These are phyloP conservation scores for Schizosaccharomyces cryophilus DNA, from an alignment of 805 yeast genomes.

Conservation along the genomic window DNA sequence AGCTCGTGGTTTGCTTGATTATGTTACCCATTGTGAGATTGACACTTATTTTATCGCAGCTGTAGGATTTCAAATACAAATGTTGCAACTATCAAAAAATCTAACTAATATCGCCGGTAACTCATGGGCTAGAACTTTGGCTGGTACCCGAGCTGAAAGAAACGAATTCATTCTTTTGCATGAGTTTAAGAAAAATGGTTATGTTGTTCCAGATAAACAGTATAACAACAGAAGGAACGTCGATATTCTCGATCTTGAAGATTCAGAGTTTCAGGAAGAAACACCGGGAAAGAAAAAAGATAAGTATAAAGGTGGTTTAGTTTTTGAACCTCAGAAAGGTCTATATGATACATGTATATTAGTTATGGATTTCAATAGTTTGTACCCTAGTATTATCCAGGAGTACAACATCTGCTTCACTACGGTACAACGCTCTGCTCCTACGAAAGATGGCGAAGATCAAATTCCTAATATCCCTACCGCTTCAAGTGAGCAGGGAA, in stretches of 20 bases:
- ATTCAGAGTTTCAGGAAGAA: conserved; percentile 14
- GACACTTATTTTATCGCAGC: conserved; percentile 52
- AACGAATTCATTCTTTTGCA: conserved; percentile 81
- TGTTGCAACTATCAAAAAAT: conserved; percentile 70
- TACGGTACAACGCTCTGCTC: conserved; percentile 46
- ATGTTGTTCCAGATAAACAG: conserved; percentile 67
- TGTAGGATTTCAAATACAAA: conserved; percentile 59
- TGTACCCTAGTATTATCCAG: conserved; percentile 91
- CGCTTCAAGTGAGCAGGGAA: conserved; percentile 38
- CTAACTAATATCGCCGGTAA: conserved; percentile 86
- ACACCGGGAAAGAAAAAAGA: conserved; percentile 28
- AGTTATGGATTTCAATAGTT: conserved; percentile 94
- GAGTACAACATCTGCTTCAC: conserved; percentile 94
- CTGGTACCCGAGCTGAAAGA: conserved; percentile 90
- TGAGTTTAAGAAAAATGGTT: conserved; percentile 61
- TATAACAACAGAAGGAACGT: conserved; percentile 11
- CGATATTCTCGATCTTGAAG: conserved; percentile 13
- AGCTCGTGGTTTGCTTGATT: conserved; percentile 39
- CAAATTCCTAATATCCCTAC: conserved; percentile 49
- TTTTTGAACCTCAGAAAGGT: conserved; percentile 90
- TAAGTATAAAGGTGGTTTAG: conserved; percentile 77
- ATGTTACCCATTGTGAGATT: conserved; percentile 39
- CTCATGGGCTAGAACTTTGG: conserved; percentile 84
- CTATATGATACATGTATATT: conserved; percentile 65
- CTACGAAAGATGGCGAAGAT: conserved; percentile 17